Base-by-base conservation (phyloP, 495 filamentous ascomycete species). In the Chaetomium cochliodes region DNA sequence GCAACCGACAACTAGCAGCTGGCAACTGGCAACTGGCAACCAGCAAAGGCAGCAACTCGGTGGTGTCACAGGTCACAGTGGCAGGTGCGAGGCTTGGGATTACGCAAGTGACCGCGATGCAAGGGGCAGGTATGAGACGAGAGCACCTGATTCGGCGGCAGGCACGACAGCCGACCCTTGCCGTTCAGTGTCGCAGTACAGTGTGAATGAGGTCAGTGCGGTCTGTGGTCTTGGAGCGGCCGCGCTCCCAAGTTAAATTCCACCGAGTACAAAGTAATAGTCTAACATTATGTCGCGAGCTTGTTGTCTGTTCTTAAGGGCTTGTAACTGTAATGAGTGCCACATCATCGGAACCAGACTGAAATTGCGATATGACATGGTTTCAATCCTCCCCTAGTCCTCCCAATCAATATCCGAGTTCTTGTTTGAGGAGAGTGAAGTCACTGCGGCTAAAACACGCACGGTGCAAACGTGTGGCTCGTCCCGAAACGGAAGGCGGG, bases 41-140 rank as follows among this genome's bases (percentile, higher is more conserved):
- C 9, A 5, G 41, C 28, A 30, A 44, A 44, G 41, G 16, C 41
- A 44, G 13, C 13, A 18, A 44, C 13, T 15, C 41, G 13, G 41
- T 18, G 13, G 41, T 18, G 41, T 15, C 28, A 18, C 41, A 2
- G 41, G 39, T 41, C 39, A 18, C 41, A 2, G 41, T 18, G 41
- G 41, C 41, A 50, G 46, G 8, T 50, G 46, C 20, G 16, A 50
- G 20, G n/a, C 8, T 23, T 4, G 0, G 18, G 13, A 28, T 58
- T 44, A 58, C 41, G 39, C 41, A 46, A 46, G 22, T n/a, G 22
- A 18, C 5, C 13, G 8, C 55, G 22, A 28, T 39, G 63, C 44
- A 60, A 60, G 58, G 58, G 46, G 44, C 39, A 33, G 33, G 23
- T 25, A 49, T 20, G 57, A 60, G 57, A 60, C 57, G 46, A 37